Evolutionary conservation across 2,329 filamentous ascomycete genomes (phyloP).

Genomic region (Daldinia sp.): DNA sequence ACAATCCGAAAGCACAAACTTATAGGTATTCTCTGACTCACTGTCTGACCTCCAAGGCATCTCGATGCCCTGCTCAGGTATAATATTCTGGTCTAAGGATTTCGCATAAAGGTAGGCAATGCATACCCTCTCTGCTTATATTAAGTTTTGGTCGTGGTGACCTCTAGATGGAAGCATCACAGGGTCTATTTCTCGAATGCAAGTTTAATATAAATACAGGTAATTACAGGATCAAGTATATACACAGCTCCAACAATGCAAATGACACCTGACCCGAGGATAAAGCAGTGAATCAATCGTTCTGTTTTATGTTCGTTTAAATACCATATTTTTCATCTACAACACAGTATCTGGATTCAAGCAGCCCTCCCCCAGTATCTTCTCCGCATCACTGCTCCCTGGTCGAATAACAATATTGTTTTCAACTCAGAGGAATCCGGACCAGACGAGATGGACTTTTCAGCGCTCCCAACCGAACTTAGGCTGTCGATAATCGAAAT

Average conservation of each 20-base stretch:
- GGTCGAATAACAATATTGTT: neutral
- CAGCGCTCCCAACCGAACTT: neutral
- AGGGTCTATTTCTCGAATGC: neutral
- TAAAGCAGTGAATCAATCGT: neutral
- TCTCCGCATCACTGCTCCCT: neutral
- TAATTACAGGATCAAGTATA: neutral
- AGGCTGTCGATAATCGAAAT: slow-evolving; percentile 4
- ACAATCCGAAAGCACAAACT: neutral
- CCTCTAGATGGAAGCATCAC: neutral
- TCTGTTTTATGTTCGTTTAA: neutral
- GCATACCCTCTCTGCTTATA: neutral
- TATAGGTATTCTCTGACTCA: neutral
- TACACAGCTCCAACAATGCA: neutral
- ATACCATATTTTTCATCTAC: neutral
- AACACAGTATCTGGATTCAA: neutral
- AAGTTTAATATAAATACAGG: neutral
- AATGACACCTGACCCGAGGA: neutral
- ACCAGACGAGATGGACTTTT: neutral
- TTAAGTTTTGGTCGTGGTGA: neutral
- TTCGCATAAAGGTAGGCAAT: neutral
- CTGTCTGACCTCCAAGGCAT: neutral
- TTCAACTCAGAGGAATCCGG: neutral
- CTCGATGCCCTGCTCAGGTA: neutral
- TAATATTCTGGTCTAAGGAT: neutral
- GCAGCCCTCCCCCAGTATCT: neutral